Percentiles rank a stretch among this genome's conserved stretches.
phyloP scores from a whole-genome alignment of 2,329 filamentous ascomycete genomes.

The Pyricularia sp. region DNA sequence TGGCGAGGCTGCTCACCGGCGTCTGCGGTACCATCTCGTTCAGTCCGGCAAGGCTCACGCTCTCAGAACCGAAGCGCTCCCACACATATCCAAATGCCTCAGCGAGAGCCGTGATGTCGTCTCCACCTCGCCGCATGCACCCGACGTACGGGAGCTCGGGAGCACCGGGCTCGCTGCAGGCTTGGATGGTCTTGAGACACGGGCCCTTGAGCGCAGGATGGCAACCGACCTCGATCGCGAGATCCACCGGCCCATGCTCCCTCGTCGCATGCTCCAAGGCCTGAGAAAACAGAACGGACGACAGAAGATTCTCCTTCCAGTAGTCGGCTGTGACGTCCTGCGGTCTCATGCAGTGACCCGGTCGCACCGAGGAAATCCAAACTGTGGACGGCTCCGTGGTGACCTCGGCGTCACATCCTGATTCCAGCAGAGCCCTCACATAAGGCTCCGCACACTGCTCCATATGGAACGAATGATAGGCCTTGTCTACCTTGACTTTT shows the following conservation, averaged over 20 bases:
- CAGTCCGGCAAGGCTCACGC: neutral
- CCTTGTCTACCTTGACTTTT: conserved; percentile 22
- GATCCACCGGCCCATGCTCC: neutral
- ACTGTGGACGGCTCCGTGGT: conserved; percentile 7
- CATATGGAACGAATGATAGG: conserved; percentile 30
- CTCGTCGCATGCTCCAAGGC: neutral
- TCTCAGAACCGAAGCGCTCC: neutral
- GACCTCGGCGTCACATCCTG: conserved; percentile 14
- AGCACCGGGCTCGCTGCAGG: conserved; percentile 15
- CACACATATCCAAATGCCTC: neutral
- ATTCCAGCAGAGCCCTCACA: conserved; percentile 15
- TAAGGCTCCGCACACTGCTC: conserved; percentile 19
- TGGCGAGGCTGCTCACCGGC: conserved; percentile 16
- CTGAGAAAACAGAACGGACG: conserved; percentile 17
- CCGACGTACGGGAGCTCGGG: conserved; percentile 6
- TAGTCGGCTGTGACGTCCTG: conserved; percentile 20
- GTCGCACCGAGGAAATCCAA: conserved; percentile 23
- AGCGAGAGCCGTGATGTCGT: conserved; percentile 9
- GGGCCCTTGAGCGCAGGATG: conserved; percentile 13
- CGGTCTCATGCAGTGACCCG: conserved; percentile 16
- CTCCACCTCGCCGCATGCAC: conserved; percentile 4
- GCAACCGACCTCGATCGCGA: neutral
- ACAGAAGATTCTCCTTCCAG: conserved; percentile 23
- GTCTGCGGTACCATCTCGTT: conserved; percentile 8
- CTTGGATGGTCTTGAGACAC: conserved; percentile 7